These are phyloP conservation scores for Trichoderma gamsii DNA, from an alignment of 495 filamentous ascomycete species.

Conservation along the genomic window DNA sequence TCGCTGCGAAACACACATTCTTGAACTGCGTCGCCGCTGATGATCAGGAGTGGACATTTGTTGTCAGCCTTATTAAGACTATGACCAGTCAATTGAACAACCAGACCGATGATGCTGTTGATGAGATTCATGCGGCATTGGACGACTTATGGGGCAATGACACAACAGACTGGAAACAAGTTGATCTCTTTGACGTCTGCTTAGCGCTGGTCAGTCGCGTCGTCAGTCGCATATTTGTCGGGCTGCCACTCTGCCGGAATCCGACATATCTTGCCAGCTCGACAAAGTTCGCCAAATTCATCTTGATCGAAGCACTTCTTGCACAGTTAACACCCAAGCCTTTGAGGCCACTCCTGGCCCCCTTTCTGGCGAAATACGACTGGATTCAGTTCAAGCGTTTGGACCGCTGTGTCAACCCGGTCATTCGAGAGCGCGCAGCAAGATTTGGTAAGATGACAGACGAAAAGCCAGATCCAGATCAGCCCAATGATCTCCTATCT, in stretches of 20 bases:
- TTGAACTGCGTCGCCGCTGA: background rate
- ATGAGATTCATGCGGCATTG: background rate
- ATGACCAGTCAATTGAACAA: background rate
- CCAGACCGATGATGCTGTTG: background rate
- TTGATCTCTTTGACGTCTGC: background rate
- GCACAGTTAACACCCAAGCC: background rate
- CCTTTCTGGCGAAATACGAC: background rate
- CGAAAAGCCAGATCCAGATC: background rate
- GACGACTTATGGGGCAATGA: background rate
- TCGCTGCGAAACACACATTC: background rate
- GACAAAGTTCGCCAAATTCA: background rate
- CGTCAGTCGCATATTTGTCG: background rate
- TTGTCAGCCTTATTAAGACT: background rate
- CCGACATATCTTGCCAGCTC: constrained; percentile 1
- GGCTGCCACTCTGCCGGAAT: background rate
- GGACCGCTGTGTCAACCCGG: background rate
- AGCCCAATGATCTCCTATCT: background rate
- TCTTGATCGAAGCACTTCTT: background rate
- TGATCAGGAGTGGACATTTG: background rate
- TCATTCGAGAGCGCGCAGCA: background rate
- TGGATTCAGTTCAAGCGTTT: background rate
- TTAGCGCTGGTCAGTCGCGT: background rate
- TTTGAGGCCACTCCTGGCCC: background rate
- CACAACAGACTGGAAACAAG: background rate
- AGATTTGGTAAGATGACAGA: background rate